Conservation (phyloP, 2,329 filamentous ascomycete species). For the Fusarium lyarnte region DNA sequence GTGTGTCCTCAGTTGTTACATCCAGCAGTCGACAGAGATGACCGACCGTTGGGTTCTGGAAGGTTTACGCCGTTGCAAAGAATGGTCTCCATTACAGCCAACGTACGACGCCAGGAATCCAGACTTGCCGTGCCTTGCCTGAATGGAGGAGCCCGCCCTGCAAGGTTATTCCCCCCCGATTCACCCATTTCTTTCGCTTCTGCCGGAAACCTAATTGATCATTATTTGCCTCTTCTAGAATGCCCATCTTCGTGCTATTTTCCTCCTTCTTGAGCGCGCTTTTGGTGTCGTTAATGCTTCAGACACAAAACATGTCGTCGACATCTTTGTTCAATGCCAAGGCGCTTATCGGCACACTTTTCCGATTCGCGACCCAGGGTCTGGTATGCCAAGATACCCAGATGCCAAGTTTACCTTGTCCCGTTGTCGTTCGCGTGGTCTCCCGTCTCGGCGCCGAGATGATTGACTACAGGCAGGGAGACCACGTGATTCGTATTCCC, state of each 20-base stretch:
- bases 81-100: conserved; percentile 10
- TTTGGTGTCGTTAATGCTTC: background rate
- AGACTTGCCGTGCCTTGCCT: conserved; percentile 1
- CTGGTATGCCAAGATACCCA: conserved; percentile 38
- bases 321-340: conserved; percentile 36
- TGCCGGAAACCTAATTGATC: conserved; percentile 13
- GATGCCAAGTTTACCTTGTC: conserved; percentile 23
- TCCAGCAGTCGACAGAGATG: background rate
- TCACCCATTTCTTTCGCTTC: conserved; percentile 1
- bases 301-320: conserved; percentile 17
- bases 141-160: conserved; percentile 1
- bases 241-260: background rate
- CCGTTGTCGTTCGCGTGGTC: conserved; percentile 27
- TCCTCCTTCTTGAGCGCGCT: background rate
- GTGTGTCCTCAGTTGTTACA: background rate
- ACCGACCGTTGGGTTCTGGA: conserved; percentile 3
- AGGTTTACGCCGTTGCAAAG: conserved; percentile 9
- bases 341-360: conserved; percentile 40
- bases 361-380: conserved; percentile 39
- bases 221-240: background rate
- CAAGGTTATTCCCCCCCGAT: background rate
- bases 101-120: conserved; percentile 18
- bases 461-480: background rate
- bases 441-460: conserved; percentile 17
- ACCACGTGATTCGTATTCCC: conserved; percentile 25